A percentile compares a stretch with the other conserved stretches of the same genome.
These are phyloP conservation scores for Aspergillus sparsus DNA, from an alignment of 495 filamentous ascomycete species.

Conservation along the genomic window DNA sequence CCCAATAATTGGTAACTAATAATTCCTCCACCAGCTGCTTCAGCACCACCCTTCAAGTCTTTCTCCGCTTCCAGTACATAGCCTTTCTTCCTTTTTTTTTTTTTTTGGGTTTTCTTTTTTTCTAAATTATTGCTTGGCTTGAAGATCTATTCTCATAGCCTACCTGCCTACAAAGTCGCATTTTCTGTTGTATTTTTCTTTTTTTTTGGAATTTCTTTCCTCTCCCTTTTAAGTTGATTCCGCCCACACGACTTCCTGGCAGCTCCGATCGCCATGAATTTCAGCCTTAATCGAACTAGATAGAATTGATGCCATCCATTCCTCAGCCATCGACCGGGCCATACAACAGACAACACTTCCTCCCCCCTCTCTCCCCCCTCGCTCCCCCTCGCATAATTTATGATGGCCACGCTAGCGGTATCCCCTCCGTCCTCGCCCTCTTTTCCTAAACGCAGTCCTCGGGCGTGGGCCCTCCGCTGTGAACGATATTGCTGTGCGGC, in stretches of 20 bases:
- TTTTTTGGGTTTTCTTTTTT: not conserved
- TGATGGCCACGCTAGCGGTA: constrained; percentile 46
- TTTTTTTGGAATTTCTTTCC: not conserved
- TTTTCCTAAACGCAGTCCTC: constrained; percentile 51
- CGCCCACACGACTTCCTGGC: not conserved
- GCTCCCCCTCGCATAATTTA: constrained; percentile 9
- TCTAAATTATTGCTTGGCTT: not conserved
- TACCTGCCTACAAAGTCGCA: not conserved
- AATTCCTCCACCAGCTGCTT: no score
- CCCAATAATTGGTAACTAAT: no score
- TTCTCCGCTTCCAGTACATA: no score
- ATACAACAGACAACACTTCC: not conserved
- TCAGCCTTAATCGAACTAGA: not conserved
- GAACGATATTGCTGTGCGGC: constrained; percentile 83
- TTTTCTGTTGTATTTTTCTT: not conserved
- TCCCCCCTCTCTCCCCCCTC: not conserved
- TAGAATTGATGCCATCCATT: not conserved
- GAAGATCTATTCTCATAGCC: no score
- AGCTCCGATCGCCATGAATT: not conserved
- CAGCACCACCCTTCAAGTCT: no score
- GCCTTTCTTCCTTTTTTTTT: no score
- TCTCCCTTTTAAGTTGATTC: not conserved
- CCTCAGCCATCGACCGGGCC: constrained; percentile 1
- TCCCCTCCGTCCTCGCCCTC: constrained; percentile 50
- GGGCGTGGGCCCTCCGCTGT: constrained; percentile 68